Evolutionary conservation across 2,329 filamentous ascomycete genomes (phyloP).

Genomic region (Cladosporium velox): DNA sequence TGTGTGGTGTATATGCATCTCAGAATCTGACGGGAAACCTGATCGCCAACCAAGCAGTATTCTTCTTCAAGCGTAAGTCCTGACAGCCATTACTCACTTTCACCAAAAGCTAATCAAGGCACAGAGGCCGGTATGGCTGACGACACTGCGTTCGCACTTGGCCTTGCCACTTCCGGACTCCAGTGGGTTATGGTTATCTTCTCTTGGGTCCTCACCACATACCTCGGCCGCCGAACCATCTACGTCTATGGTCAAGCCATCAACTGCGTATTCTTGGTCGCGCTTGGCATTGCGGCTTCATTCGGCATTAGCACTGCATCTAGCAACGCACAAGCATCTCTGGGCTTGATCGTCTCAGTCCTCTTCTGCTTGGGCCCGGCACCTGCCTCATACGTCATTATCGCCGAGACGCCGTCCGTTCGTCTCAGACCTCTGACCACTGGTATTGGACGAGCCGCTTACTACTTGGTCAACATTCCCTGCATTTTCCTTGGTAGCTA

Average conservation of each 20-base stretch:
- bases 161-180: constrained; percentile 65
- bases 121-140: constrained; percentile 61
- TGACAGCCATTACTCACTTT: constrained; percentile 15
- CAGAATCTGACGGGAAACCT: constrained; percentile 64
- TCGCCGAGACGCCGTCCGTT: constrained; percentile 66
- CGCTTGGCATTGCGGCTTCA: constrained; percentile 62
- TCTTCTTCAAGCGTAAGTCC: constrained; percentile 59
- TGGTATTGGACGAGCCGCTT: constrained; percentile 63
- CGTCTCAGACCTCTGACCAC: constrained; percentile 66
- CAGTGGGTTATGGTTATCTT: constrained; percentile 65
- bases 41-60: constrained; percentile 65
- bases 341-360: constrained; percentile 67
- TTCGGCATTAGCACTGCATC: constrained; percentile 43
- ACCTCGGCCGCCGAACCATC: constrained; percentile 64
- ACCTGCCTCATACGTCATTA: constrained; percentile 67
- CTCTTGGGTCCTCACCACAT: constrained; percentile 67
- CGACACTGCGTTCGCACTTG: constrained; percentile 61
- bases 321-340: constrained; percentile 59
- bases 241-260: constrained; percentile 62
- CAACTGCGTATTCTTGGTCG: constrained; percentile 57
- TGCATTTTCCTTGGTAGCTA: constrained; percentile 64
- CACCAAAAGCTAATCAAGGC: constrained; percentile 22
- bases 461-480: constrained; percentile 67
- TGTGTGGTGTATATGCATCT: constrained; percentile 59
- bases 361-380: constrained; percentile 64